Evolutionary conservation across 2,329 filamentous ascomycete genomes (phyloP), one percentile per base, ranked within the genome.

Genomic region (Fusarium luffae): DNA sequence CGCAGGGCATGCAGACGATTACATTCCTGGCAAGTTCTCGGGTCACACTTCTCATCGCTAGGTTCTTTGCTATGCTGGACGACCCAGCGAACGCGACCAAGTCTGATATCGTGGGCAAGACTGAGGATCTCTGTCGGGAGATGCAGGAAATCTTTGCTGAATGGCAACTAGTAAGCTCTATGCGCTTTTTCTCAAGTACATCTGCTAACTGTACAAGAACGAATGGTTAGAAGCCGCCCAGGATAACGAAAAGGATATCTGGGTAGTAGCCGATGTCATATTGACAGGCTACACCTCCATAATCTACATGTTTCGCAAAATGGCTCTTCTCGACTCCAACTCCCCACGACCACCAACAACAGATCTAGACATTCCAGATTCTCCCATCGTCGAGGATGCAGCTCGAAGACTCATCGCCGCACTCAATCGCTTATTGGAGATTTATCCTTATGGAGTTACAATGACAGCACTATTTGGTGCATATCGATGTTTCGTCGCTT

Each of bases 261-360:
- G 77, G 77, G 59, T 70, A 6, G 66, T 77, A 2, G 68, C 63
- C 13, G 77, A 79, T 25, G 67, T 76, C n/a, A 64, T 75, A 7
- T 56, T 79, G 7, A 76, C 74, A 0, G 75, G 76, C 1, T 77
- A 77, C 43, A 77, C 75, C 6, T 75, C 71, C 54, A 73, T 78
- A 49, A 74, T 79, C 28, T 79, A 77, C 63, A 79, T 79, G 76
- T 76, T 78, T 21, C 74, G 77, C 48, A 79, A 78, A 49, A 74
- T 74, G 66, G 67, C 68, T 21, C 62, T 75, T 10, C 70, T 77
- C 13, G 62, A 75, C 49, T 71, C 72, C 3, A 74, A 57, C n/a
- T 77, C 74, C 6, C 76, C 75, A 3, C 61, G 60, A 3, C 74
- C 74, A 6, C 69, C 75, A 16, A 57, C 67, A 27, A 76, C 71